These are phyloP conservation scores for Whalleya microplaca DNA, from an alignment of 2,329 filamentous ascomycete genomes.

Conservation along the genomic window DNA sequence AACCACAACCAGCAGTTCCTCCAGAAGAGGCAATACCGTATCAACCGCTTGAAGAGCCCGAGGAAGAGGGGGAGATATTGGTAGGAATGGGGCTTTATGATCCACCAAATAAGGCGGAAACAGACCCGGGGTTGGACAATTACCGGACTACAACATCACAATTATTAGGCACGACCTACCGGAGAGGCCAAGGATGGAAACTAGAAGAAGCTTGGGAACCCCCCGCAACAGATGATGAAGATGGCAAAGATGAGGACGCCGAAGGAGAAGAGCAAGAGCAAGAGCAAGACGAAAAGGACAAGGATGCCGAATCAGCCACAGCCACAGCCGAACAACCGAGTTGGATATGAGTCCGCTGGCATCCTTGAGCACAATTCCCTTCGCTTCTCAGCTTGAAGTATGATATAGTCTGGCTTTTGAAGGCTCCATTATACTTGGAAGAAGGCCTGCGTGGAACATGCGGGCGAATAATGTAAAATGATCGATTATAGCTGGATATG, in stretches of 20 bases:
- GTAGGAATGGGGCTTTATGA: conserved; percentile 86
- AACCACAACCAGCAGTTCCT: conserved; percentile 48
- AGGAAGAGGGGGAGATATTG: conserved; percentile 69
- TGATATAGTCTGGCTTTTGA: conserved; percentile 14
- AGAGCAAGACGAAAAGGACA: conserved; percentile 42
- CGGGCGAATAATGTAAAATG: conserved; percentile 15
- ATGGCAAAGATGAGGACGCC: conserved; percentile 57
- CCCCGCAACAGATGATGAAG: conserved; percentile 60
- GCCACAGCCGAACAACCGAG: conserved; percentile 32
- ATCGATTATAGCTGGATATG: conserved; percentile 16
- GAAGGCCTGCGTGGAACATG: conserved; percentile 1
- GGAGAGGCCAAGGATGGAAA: conserved; percentile 74
- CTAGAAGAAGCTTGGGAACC: conserved; percentile 81
- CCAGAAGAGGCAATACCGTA: conserved; percentile 55
- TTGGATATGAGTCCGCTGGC: conserved; percentile 27
- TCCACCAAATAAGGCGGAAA: conserved; percentile 60
- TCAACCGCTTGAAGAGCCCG: conserved; percentile 53
- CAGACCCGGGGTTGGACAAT: conserved; percentile 56
- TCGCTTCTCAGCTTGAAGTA: neutral
- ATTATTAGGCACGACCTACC: conserved; percentile 55
- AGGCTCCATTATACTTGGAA: conserved; percentile 13
- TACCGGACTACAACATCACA: conserved; percentile 58
- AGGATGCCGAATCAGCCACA: conserved; percentile 33
- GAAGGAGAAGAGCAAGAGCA: conserved; percentile 37
- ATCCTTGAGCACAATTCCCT: conserved; percentile 15